Base-by-base conservation (phyloP, 495 filamentous ascomycete species). In the Thozetella sp. region DNA sequence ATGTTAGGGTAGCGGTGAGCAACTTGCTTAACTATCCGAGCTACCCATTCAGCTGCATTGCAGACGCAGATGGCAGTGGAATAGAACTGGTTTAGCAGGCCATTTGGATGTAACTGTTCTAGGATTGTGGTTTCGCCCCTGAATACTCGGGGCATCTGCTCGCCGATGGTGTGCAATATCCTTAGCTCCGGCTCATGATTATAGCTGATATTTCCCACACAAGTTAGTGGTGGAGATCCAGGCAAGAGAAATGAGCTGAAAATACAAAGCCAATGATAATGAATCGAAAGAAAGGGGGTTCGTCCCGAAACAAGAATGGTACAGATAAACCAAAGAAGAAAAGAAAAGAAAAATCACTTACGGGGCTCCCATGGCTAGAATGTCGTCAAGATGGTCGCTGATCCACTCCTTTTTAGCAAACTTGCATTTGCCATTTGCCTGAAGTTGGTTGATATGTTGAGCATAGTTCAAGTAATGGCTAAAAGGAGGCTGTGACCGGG, bases 51-150 rank as follows among this genome's bases (percentile, higher is more conserved):
- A 22, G 63, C 62, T 2, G 23, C 56, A 2, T 13, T 19, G 2
- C 19, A 10, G 17, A 63, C 22, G 24, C 60, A 56, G 9, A 63
- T 22, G 0, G 53, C 37, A 26, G 27, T 66, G 25, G 6, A 60
- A 53, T 82, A 79, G 24, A 74, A 75, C n/a, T 63, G 54, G 15
- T 67, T 56, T 0, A 83, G 63, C 37, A 76, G 53, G 20, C 71
- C 60, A n/a, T 77, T 65, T 2, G 58, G 43, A 15, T 58, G 64
- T 45, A 80, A 60, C 30, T 67, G 50, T 25, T 84, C 77, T 3
- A 81, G 59, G 10, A 77, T 65, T 0, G 64, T 67, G 0, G 43
- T 58, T 24, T 80, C 63, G 2, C 75, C 72, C 0, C 72, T 64
- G 6, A 83, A 51, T 1, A 76, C 51, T 13, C 53, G 20, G 0